Evolutionary conservation across 1,284 basidiomycete genomes (phyloP), one percentile per base, ranked within the genome.

Genomic region (Naganishia cerealis): DNA sequence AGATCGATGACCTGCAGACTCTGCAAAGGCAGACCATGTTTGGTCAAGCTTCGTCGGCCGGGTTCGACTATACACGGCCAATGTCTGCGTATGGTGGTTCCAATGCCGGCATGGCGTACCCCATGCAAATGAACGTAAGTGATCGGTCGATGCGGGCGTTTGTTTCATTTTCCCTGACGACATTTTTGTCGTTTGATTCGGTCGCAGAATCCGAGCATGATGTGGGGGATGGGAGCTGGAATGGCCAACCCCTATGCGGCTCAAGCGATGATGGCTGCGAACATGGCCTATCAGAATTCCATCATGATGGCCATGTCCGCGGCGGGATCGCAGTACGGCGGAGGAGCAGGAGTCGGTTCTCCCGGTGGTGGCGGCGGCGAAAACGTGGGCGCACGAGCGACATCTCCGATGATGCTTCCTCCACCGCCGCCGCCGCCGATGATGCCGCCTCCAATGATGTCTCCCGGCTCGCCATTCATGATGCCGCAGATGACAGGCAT

Each of bases 1-100:
- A 94, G 77, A 86, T 93, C 70, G 91, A 96, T 78, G 91, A 94
- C 42, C 85, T 90, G 69, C 92, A 96, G 77, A 86, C 88, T 66
- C 88, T 91, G 79, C 93, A 95, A 77, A 83, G 92, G 71, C 91
- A 94, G 74, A 89, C 91, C 77, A 89, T 90, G 85, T 66, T 66
- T 66, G 55, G 63, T 12, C 63, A 66, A 50, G 46, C 50, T 79
- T 76, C 57, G 75, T 72, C 46, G 66, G 66, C 33, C 59, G 70
- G 62, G 72, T 72, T 29, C 84, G 85, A 67, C 86, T 70, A 33
- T 72, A 67, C 57, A 58, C 69, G 26, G 58, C 69, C 57, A 55
- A 74, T 75, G 75, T 65, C 70, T 70, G 57, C 71, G 71, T 71
- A 67, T 72, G 71, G 73, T 46, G 74, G 72, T 13, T 66, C 69